Evolutionary conservation across 1,284 basidiomycete species (phyloP).

Genomic region (Xerocomus nothofagi): DNA sequence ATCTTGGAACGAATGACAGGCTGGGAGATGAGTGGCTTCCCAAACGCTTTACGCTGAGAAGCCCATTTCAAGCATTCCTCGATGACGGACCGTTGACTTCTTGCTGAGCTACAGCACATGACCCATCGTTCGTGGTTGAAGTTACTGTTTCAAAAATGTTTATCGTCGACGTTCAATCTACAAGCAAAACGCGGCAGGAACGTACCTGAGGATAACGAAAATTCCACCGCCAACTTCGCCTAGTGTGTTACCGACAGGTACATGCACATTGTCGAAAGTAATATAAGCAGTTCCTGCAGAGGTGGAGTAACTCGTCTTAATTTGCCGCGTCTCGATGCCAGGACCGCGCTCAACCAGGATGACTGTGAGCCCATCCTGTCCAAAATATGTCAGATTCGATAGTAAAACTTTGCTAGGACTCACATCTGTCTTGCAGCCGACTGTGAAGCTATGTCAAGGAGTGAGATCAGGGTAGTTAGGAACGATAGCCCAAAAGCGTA

Average conservation of each 20-base stretch:
- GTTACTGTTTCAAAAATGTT: conserved; percentile 40
- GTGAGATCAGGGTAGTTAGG: not conserved
- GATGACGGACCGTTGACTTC: conserved; percentile 46
- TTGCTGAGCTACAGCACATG: conserved; percentile 60
- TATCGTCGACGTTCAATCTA: not conserved
- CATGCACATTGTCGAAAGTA: conserved; percentile 81
- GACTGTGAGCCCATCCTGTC: conserved; percentile 47
- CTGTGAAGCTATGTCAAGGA: conserved; percentile 50
- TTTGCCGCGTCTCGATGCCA: conserved; percentile 74
- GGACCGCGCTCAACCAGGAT: conserved; percentile 74
- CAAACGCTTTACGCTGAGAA: conserved; percentile 65
- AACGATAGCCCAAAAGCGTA: conserved; percentile 19
- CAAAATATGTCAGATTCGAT: not conserved
- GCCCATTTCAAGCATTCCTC: conserved; percentile 66
- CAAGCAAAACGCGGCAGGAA: not conserved
- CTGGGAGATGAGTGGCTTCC: conserved; percentile 69
- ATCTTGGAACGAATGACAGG: conserved; percentile 73
- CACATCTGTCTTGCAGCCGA: conserved; percentile 66
- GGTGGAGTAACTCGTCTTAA: conserved; percentile 75
- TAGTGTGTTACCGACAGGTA: conserved; percentile 77
- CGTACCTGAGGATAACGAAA: conserved; percentile 56
- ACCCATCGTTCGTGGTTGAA: conserved; percentile 69
- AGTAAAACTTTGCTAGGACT: conserved; percentile 9
- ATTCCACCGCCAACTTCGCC: conserved; percentile 81
- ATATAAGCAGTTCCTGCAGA: conserved; percentile 77